Base-by-base conservation (phyloP, 768 basidiomycete species). In the Lenzites betulinus region DNA sequence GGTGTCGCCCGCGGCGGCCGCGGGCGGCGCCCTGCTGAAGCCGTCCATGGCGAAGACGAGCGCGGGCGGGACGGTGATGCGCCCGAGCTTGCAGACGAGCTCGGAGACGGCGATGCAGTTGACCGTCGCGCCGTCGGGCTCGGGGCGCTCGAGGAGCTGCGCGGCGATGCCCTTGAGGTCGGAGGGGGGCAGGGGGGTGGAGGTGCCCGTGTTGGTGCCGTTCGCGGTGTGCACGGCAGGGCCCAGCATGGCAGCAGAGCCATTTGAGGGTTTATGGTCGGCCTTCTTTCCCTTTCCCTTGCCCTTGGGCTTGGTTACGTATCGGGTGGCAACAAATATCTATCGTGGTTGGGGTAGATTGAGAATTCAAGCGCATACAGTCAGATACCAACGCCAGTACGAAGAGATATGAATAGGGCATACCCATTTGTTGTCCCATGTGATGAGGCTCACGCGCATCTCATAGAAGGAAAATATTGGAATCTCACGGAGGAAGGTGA, bases 351-450 rank as follows among this genome's bases (percentile, higher is more conserved):
- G n/a, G 13, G 13, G 12, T 38, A 16, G 35, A 28, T 38, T 36
- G 33, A 16, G n/a, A 22, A 56, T 12, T 47, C 43, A 48, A 35
- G 23, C 9, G 35, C 30, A 18, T 1, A 8, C 18, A 41, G 44
- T 12, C 9, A 8, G 22, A 20, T 20, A 22, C 9, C 11, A 9
- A 48, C 41, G 51, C 41, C 2, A 26, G 1, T 8, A 26, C 43
- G 2, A 41, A 39, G 23, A 22, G 3, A 3, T 46, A 11, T 13
- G 25, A 25, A 23, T 51, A 54, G 35, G 23, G 36, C 83, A 47
- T 65, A 88, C 89, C 90, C 90, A 92, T 82, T 92, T 92, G 35
- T 85, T 74, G 53, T 90, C 89, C 90, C 90, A 92, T 6, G 80
- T 75, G 12, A 75, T 85, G 2, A 90, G 72, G 23, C 70, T 76